Percentiles rank a stretch among this genome's conserved stretches.
phyloP scores from a whole-genome alignment of 257 asterid species.

The Perilla frutescens region DNA sequence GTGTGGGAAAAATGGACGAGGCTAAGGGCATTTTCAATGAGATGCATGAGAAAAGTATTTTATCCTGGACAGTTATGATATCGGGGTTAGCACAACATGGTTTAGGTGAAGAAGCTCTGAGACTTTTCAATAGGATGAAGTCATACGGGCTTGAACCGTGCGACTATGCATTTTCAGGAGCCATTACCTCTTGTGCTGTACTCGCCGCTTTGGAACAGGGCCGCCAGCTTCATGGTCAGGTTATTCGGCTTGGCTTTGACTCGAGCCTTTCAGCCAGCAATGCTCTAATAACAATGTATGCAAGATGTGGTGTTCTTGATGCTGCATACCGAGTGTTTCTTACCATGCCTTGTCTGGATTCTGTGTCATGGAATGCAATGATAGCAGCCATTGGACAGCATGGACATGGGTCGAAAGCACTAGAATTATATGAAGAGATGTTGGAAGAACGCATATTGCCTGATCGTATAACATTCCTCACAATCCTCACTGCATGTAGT shows the following conservation, averaged over 20 bases:
- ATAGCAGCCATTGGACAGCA: slow-evolving; percentile 77
- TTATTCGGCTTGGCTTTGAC: slow-evolving; percentile 60
- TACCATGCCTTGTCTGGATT: slow-evolving; percentile 62
- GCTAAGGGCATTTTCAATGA: slow-evolving; percentile 56
- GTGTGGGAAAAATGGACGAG: slow-evolving; percentile 51
- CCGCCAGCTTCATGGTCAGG: slow-evolving; percentile 74
- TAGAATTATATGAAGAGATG: slow-evolving; percentile 61
- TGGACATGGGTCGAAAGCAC: slow-evolving; percentile 62
- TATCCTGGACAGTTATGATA: slow-evolving; percentile 72
- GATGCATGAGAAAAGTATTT: slow-evolving; percentile 52
- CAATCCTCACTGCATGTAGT: slow-evolving; percentile 73
- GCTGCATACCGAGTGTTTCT: slow-evolving; percentile 52
- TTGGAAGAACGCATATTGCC: slow-evolving; percentile 63
- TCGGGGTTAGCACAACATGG: slow-evolving; percentile 72
- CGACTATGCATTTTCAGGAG: slow-evolving; percentile 76
- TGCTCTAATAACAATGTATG: slow-evolving; percentile 72
- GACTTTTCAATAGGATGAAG: slow-evolving; percentile 65
- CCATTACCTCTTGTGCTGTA: slow-evolving; percentile 69
- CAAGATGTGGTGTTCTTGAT: slow-evolving; percentile 68
- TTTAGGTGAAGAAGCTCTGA: slow-evolving; percentile 68
- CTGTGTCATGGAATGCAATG: slow-evolving; percentile 84
- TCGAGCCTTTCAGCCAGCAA: slow-evolving; percentile 81
- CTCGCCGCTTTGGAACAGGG: slow-evolving; percentile 76
- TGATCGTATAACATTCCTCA: slow-evolving; percentile 68
- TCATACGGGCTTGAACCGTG: slow-evolving; percentile 60